Evolutionary conservation across 108 stramenopile species (phyloP).

Genomic region (Seminavis robusta): DNA sequence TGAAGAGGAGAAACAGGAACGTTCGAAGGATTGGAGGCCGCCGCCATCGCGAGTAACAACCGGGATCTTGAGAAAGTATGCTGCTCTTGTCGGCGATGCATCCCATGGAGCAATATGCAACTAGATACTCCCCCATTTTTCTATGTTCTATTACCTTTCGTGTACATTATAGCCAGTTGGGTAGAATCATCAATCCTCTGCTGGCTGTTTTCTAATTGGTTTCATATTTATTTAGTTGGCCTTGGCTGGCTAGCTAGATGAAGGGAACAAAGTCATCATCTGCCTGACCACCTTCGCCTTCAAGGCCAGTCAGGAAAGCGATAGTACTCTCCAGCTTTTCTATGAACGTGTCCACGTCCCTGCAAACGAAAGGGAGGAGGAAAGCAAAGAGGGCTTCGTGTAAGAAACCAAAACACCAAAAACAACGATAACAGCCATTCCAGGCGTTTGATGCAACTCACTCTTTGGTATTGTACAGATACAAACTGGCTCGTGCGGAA

Average conservation of each 20-base stretch:
- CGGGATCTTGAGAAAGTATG: no score
- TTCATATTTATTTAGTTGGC: no score
- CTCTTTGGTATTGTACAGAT: slow-evolving; percentile 89
- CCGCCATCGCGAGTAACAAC: neutral
- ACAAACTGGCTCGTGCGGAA: slow-evolving; percentile 81
- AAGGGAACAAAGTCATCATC: slow-evolving; percentile 75
- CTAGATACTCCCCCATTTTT: no score
- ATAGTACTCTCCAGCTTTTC: slow-evolving; percentile 25
- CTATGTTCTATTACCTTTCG: no score
- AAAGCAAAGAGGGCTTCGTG: neutral
- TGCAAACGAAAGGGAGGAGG: slow-evolving; percentile 10
- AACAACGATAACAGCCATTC: neutral
- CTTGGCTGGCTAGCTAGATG: no score
- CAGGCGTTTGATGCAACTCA: slow-evolving; percentile 13
- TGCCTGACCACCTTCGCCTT: slow-evolving; percentile 2
- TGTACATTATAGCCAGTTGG: no score
- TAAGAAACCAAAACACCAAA: neutral
- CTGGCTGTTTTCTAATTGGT: no score
- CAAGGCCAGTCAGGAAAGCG: no score
- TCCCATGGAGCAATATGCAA: no score
- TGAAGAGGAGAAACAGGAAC: neutral
- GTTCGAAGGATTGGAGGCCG: slow-evolving; percentile 6
- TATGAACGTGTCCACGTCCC: slow-evolving; percentile 81
- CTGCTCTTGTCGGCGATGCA: no score
- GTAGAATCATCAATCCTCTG: no score